Base-by-base conservation (phyloP, 2,329 filamentous ascomycete genomes). In the Diplodia intermedia region DNA sequence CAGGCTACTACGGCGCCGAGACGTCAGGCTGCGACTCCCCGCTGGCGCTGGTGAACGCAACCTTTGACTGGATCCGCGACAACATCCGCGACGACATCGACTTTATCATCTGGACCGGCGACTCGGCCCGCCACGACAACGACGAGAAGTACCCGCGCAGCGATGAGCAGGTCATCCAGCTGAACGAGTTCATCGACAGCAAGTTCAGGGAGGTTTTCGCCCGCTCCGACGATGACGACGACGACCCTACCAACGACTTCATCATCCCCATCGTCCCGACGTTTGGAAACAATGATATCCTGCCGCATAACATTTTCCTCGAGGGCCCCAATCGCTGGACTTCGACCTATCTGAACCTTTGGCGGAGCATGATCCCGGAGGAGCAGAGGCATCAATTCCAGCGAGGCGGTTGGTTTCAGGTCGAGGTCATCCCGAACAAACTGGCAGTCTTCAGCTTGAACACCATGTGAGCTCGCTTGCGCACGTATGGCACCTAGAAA, bases 271-370 rank as follows among this genome's bases (percentile, higher is more conserved):
- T 98, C 36, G 85, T 99, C 23, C 94, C 95, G 0, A 97, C 90
- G 0, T 90, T 97, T 72, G 95, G 95, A 69, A 99, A 99, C 82
- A 99, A 99, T 79, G 95, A 99, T 75, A 94, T 99, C 69, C 88
- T 97, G 69, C 95, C 95, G 1, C 95, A 99, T 81, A 99, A 99
- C 75, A 96, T 98, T 75, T 89, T 99, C 77, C 83, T 88, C 52
- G 85, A 88, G 0, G 95, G 94, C 0, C 95, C 95, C 18, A 97
- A 97, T 75, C 86, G 86, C 71, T 97, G 94, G 90, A 91, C 97
- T 0, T 86, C 86, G 69, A 85, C 85, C 56, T 97, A 95, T 73
- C 83, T 88, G 31, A 85, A 90, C 26, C 88, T 98, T 26, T 99
- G 95, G 95, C 81, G 82, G 57, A 85, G 86, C 47, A 97, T 98